phyloP scores from a whole-genome alignment of 2,329 filamentous ascomycete species.

The Trichoderma asperellum region DNA sequence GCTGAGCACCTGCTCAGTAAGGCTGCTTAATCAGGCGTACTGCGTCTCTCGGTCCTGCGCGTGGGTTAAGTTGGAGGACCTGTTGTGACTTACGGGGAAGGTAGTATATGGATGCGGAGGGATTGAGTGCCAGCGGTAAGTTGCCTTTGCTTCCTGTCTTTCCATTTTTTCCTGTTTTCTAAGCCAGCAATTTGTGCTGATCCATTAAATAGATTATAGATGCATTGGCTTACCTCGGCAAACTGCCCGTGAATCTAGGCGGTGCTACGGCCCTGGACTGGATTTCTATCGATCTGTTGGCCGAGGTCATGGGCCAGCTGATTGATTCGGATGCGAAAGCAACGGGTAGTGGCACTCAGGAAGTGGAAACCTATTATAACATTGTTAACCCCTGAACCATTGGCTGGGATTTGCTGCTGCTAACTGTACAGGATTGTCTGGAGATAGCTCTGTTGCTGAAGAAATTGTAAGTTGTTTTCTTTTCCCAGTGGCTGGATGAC shows the following conservation, averaged over 20 bases:
- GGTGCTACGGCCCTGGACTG: not conserved
- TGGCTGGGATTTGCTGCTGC: not conserved
- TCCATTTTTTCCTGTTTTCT: not conserved
- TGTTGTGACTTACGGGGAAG: not conserved
- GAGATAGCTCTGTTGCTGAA: not conserved
- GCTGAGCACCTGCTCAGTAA: not conserved
- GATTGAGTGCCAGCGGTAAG: not conserved
- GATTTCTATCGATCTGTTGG: not conserved
- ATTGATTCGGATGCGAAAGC: not conserved
- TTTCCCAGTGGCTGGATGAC: not conserved
- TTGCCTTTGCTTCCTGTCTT: not conserved
- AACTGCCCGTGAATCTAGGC: not conserved
- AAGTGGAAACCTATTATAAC: not conserved
- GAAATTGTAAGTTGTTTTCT: not conserved
- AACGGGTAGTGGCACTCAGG: not conserved
- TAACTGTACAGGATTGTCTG: not conserved
- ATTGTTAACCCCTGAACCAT: not conserved
- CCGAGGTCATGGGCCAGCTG: not conserved
- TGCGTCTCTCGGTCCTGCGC: not conserved
- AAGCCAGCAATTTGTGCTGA: not conserved
- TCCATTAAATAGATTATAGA: not conserved
- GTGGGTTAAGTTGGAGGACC: not conserved
- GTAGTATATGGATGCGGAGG: not conserved
- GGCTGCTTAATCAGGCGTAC: not conserved
- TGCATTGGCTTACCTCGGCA: not conserved